Percentiles rank a stretch among this genome's conserved stretches.
These are phyloP conservation scores for Ophiocordyceps camponoti-rufipedis DNA, from an alignment of 2,329 filamentous ascomycete genomes.

Conservation along the genomic window DNA sequence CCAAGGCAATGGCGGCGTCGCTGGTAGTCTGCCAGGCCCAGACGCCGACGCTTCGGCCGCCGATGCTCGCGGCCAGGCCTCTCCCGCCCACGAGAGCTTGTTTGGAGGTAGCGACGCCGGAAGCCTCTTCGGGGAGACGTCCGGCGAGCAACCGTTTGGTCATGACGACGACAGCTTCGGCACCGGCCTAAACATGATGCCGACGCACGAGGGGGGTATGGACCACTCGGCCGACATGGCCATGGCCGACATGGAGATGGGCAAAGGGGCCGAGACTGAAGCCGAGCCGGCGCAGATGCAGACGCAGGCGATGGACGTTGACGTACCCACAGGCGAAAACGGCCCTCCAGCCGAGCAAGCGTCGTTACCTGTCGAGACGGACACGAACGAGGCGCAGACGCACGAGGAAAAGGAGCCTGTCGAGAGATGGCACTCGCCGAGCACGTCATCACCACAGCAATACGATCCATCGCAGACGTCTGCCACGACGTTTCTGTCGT, in stretches of 20 bases:
- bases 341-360: not conserved
- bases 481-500: constrained; percentile 70
- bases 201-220: constrained; percentile 20
- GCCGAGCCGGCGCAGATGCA: not conserved
- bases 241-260: constrained; percentile 15
- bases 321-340: not conserved
- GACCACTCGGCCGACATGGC: constrained; percentile 24
- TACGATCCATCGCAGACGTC: constrained; percentile 41
- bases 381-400: not conserved
- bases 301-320: not conserved
- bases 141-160: constrained; percentile 44
- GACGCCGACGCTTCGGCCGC: constrained; percentile 9
- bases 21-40: not conserved
- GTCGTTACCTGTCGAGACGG: not conserved
- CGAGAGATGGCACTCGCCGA: constrained; percentile 8
- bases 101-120: constrained; percentile 67
- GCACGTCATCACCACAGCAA: constrained; percentile 19
- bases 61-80: constrained; percentile 36
- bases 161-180: constrained; percentile 77
- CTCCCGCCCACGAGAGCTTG: constrained; percentile 59
- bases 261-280: constrained; percentile 6
- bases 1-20: not conserved
- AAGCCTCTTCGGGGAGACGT: constrained; percentile 71
- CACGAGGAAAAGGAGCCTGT: constrained; percentile 2
- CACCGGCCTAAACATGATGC: constrained; percentile 44